Evolutionary conservation across 331 rosid genomes (phyloP).

Genomic region (Dryas integrifolia): DNA sequence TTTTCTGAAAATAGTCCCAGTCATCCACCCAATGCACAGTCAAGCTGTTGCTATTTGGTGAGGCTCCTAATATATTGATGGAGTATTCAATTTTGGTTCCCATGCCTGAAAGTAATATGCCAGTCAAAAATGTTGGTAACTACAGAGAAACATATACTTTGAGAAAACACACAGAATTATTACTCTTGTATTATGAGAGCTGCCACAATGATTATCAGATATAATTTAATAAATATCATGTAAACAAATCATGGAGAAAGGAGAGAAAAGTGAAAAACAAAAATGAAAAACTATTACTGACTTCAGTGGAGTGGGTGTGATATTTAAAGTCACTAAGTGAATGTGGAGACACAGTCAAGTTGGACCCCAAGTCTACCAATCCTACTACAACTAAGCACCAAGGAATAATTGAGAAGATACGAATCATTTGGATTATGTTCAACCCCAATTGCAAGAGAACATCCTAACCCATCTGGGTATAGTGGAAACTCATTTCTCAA

Average conservation of each 20-base stretch:
- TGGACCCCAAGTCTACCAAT: constrained; percentile 36
- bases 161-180: constrained; percentile 1
- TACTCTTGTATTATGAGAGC: background rate
- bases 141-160: constrained; percentile 15
- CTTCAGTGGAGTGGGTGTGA: constrained; percentile 42
- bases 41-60: constrained; percentile 43
- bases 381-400: constrained; percentile 34
- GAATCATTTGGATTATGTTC: constrained; percentile 23
- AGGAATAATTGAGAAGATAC: constrained; percentile 23
- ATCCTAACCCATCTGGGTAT: constrained; percentile 9
- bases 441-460: constrained; percentile 35
- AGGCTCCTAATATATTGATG: constrained; percentile 54
- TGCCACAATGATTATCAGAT: background rate
- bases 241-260: background rate
- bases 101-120: constrained; percentile 57
- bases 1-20: constrained; percentile 49
- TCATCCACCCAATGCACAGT: constrained; percentile 55
- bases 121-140: constrained; percentile 8
- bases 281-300: constrained; percentile 11
- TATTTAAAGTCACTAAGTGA: constrained; percentile 37
- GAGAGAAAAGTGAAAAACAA: background rate
- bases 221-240: background rate
- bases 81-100: constrained; percentile 75
- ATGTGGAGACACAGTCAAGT: constrained; percentile 42
- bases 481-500: constrained; percentile 12